These are phyloP conservation scores for Phtheirospermum japonicum DNA, from an alignment of 257 asterid genomes.

Conservation along the genomic window DNA sequence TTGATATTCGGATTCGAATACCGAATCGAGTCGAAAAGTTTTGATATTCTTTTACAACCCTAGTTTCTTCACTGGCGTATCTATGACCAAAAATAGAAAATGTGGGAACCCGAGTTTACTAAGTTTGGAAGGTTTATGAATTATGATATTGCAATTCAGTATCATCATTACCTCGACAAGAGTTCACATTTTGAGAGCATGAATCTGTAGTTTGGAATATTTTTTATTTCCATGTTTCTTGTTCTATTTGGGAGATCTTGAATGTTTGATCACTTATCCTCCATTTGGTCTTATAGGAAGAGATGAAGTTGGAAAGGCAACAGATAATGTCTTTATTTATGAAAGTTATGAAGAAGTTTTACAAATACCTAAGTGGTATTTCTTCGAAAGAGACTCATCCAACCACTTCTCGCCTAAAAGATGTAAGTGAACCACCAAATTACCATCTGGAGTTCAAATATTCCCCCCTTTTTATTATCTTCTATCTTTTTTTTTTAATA, in stretches of 20 bases:
- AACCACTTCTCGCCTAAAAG: slow-evolving; percentile 52
- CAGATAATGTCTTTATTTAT: slow-evolving; percentile 63
- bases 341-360: slow-evolving; percentile 74
- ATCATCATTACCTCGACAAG: no score
- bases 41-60: neutral
- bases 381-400: slow-evolving; percentile 46
- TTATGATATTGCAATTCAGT: neutral
- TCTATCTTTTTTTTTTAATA: neutral
- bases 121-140: neutral
- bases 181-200: neutral
- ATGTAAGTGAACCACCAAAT: slow-evolving; percentile 41
- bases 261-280: neutral
- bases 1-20: no score
- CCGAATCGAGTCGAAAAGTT: no score
- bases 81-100: slow-evolving; percentile 1
- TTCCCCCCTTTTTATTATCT: neutral
- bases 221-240: neutral
- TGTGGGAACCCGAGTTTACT: neutral
- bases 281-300: slow-evolving; percentile 46
- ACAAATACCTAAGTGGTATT: slow-evolving; percentile 45
- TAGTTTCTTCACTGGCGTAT: slow-evolving; percentile 1
- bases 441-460: neutral
- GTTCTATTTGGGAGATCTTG: neutral
- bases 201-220: neutral
- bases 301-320: slow-evolving; percentile 70